Evolutionary conservation across 225 moss, liverwort and hornwort genomes (phyloP), one percentile per base, ranked within the genome.

Genomic region (Bryum argenteum): DNA sequence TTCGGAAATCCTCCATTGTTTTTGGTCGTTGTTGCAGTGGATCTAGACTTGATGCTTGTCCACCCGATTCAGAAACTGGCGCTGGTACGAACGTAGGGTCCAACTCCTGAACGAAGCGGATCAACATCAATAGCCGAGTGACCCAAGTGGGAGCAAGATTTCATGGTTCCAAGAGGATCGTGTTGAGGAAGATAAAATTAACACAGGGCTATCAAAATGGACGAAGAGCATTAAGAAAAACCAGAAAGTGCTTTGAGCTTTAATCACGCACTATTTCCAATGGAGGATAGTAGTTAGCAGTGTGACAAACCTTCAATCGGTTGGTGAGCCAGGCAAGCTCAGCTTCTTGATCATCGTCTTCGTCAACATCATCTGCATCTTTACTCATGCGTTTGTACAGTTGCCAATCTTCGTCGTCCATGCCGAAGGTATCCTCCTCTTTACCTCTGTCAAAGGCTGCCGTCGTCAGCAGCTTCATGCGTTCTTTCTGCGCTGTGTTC

Each of bases 371-470:
- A 74, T 95, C 95, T 37, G 92, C 88, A 75, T 96, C 93, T 85
- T 89, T 91, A 61, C 96, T 89, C 93, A 96, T 93, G 59, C 91
- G 90, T 62, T 96, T 96, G 63, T 96, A 96, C 11, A 96, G 84
- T 65, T 96, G 93, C 96, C 96, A 96, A 65, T 96, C 96, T 76
- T 96, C 96, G 73, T 96, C 96, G 62, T 84, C 83, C 93, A 91
- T 80, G 51, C 96, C 96, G 74, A 96, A 96, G 1, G 93, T 96
- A 71, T 96, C 96, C 77, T 96, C 96, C 44, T 96, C 96, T 83
- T 96, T 96, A 39, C 96, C 96, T 75, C 96, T 79, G 68, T 96
- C 96, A 78, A 96, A 96, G 42, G 96, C 96, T 72, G 96, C 96
- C 52, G 91, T 91, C 15, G 96, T 85, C 37, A 96, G 84, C 53